Evolutionary conservation across 2,329 filamentous ascomycete genomes (phyloP), one percentile per base, ranked within the genome.

Genomic region (Xylaria hypoxylon): DNA sequence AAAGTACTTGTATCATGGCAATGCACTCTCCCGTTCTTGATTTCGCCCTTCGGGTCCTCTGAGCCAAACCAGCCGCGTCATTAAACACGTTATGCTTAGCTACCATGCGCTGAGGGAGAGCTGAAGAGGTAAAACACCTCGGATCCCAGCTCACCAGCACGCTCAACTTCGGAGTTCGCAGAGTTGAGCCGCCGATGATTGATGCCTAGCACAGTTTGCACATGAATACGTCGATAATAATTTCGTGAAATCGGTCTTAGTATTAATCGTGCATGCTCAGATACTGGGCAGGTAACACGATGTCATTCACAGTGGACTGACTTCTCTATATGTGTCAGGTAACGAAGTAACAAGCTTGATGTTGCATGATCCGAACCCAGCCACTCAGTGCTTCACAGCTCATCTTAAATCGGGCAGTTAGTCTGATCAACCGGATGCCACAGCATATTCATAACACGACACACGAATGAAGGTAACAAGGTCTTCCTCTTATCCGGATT

Each of bases 21-120:
- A 28, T 31, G 26, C 2, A 31, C 31, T 19, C 47, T 31, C 47
- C 7, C 26, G 31, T 52, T 40, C 33, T 26, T 42, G 35, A 31
- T 44, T 7, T 17, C 6, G 13, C 17, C 44, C 52, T 26, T 47
- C 26, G 35, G 38, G 28, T 28, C 15, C 44, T 24, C 8, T n/a
- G 42, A 51, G 2, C 11, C n/a, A 42, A 33, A 63, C 33, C 42
- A 35, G 31, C 51, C 44, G 52, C 44, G 33, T 62, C 44, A 57
- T 63, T 57, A 11, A 24, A 19, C 13, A 31, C 22, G 31, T 15
- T 50, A 31, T 17, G 6, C 10, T 13, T n/a, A n/a, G n/a, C n/a
- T n/a, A n/a, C n/a, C n/a, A 35, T 19, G 11, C 26, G 13, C 22
- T 7, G 22, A 26, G 19, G 10, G 26, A 45, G 53, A 45, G 35